phyloP scores from a whole-genome alignment of 306 rosid species.

The Lathyrus tuberosus region DNA sequence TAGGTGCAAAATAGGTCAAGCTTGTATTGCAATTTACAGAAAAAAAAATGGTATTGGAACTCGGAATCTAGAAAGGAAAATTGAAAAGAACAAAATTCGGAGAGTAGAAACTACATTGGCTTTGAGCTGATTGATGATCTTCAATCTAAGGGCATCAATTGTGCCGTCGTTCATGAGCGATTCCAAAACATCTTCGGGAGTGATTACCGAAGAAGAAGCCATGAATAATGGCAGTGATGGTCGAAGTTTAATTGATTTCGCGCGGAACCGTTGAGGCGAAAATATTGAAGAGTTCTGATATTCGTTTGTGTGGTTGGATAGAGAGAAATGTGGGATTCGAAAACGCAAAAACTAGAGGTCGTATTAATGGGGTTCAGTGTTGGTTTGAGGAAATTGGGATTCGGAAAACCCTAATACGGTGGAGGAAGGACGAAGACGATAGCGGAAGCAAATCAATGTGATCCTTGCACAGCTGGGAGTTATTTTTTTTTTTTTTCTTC shows the following conservation, averaged over 20 bases:
- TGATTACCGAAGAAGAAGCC: constrained; percentile 71
- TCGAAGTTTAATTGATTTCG: background rate
- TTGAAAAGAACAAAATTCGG: background rate
- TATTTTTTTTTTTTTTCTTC: too few species aligned
- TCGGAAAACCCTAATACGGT: constrained; percentile 33
- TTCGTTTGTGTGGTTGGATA: background rate
- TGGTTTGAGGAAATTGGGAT: background rate
- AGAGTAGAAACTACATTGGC: constrained; percentile 63
- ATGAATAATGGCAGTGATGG: constrained; percentile 25
- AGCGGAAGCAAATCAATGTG: background rate
- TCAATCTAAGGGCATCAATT: constrained; percentile 84
- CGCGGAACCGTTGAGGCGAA: background rate
- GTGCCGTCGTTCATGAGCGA: constrained; percentile 94
- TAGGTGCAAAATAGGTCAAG: background rate
- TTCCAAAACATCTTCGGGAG: constrained; percentile 86
- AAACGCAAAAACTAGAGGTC: constrained; percentile 21
- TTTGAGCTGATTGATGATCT: constrained; percentile 98
- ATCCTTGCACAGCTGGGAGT: background rate
- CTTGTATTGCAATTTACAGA: background rate
- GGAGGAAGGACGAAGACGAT: background rate
- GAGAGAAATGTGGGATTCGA: background rate
- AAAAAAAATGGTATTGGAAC: background rate
- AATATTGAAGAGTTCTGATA: constrained; percentile 11
- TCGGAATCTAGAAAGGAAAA: background rate
- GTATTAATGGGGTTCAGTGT: constrained; percentile 15